Evolutionary conservation across 2,329 filamentous ascomycete genomes (phyloP).

Genomic region (Colletotrichum limetticola): DNA sequence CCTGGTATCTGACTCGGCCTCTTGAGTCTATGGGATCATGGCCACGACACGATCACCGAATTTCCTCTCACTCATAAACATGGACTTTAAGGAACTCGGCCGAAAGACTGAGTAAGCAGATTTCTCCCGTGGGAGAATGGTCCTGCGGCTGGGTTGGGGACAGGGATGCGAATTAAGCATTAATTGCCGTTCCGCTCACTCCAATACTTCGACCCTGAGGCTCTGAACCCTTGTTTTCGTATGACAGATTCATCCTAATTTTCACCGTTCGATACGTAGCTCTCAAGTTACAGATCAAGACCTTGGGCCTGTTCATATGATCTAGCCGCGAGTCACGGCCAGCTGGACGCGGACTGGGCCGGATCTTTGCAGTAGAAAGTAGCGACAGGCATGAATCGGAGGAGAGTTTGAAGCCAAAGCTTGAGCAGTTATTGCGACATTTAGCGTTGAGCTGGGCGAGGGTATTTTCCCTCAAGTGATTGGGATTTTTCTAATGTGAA

Average conservation of each 20-base stretch:
- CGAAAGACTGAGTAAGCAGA: not conserved
- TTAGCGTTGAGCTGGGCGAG: not conserved
- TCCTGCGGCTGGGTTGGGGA: not conserved
- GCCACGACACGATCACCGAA: too few species aligned
- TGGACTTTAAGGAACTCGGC: too few species aligned
- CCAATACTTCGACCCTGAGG: not conserved
- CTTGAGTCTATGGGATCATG: too few species aligned
- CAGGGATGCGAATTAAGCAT: not conserved
- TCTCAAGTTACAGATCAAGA: not conserved
- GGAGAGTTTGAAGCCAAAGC: not conserved
- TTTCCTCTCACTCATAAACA: too few species aligned
- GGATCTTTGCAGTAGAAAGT: not conserved
- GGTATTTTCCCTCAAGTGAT: too few species aligned
- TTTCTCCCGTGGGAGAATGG: not conserved
- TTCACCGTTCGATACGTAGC: not conserved
- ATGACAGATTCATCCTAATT: not conserved
- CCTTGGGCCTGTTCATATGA: not conserved
- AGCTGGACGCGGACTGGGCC: not conserved
- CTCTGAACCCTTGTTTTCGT: not conserved
- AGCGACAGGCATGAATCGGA: constrained; percentile 10
- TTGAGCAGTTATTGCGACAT: not conserved
- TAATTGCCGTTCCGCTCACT: not conserved
- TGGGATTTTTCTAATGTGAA: too few species aligned
- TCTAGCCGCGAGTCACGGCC: constrained; percentile 15
- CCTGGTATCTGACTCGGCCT: not conserved